Evolutionary conservation across 768 basidiomycete species (phyloP).

Genomic region (Amanita pallidorosea): DNA sequence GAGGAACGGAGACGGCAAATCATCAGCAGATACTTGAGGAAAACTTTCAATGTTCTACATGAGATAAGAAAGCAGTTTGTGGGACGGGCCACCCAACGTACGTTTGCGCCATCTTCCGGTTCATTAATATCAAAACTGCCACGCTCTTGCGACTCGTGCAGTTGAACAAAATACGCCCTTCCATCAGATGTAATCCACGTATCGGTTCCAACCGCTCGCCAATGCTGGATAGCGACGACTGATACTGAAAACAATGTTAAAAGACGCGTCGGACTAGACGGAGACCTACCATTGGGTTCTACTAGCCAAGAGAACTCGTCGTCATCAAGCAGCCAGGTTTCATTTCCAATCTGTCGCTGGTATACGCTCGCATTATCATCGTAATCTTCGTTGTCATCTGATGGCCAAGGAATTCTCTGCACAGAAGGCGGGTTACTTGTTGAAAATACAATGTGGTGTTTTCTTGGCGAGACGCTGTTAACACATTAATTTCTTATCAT

Average conservation of each 20-base stretch:
- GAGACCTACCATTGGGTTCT: constrained; percentile 53
- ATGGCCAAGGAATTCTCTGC: constrained; percentile 81
- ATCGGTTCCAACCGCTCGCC: constrained; percentile 51
- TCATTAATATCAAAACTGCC: constrained; percentile 11
- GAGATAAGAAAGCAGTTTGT: neutral
- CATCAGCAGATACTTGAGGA: neutral
- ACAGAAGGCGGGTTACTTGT: constrained; percentile 65
- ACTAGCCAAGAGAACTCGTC: constrained; percentile 64
- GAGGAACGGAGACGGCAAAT: constrained; percentile 15
- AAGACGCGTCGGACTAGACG: neutral
- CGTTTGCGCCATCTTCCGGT: constrained; percentile 11
- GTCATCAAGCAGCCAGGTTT: constrained; percentile 63
- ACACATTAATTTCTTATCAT: neutral
- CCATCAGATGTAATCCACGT: constrained; percentile 85
- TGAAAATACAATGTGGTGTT: constrained; percentile 59
- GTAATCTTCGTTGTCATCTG: constrained; percentile 28
- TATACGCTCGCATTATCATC: constrained; percentile 19
- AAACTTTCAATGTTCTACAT: neutral
- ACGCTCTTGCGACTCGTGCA: constrained; percentile 31
- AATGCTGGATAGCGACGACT: constrained; percentile 53
- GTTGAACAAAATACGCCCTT: constrained; percentile 65
- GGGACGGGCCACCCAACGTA: neutral
- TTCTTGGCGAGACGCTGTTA: constrained; percentile 64
- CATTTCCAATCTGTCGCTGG: constrained; percentile 34
- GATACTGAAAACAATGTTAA: constrained; percentile 31